phyloP scores from a whole-genome alignment of 139 green algal species.

The Haematococcus lacustris region DNA sequence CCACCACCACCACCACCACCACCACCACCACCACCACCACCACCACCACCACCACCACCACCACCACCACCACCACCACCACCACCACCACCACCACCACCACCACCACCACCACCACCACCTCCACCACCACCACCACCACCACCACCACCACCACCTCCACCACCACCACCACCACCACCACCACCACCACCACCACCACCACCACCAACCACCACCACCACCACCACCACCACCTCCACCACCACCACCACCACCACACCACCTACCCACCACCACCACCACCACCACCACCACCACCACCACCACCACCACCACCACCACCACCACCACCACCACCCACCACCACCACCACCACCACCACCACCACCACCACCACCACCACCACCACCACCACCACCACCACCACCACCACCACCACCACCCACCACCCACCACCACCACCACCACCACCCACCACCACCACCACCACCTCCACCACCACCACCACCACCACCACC shows the following conservation, averaged over 20 bases:
- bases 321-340: too few relatives aligned
- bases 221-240: too few relatives aligned
- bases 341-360: too few relatives aligned
- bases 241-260: too few relatives aligned
- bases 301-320: conserved; percentile 6
- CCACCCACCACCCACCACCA: too few relatives aligned
- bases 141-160: conserved; percentile 9
- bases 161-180: conserved; percentile 5
- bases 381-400: conserved; percentile 3
- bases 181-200: too few relatives aligned
- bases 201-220: too few relatives aligned
- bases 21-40: conserved; percentile 11
- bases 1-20: conserved; percentile 9
- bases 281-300: conserved; percentile 3
- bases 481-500: conserved; percentile 10
- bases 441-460: too few relatives aligned
- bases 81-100: conserved; percentile 10
- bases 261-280: too few relatives aligned
- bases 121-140: conserved; percentile 10
- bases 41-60: conserved; percentile 10
- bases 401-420: conserved; percentile 8
- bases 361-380: conserved; percentile 3
- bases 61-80: conserved; percentile 10
- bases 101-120: conserved; percentile 11
- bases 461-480: too few relatives aligned